These are phyloP conservation scores for Solanum tacnaense DNA, from an alignment of 257 asterid species.

Conservation along the genomic window DNA sequence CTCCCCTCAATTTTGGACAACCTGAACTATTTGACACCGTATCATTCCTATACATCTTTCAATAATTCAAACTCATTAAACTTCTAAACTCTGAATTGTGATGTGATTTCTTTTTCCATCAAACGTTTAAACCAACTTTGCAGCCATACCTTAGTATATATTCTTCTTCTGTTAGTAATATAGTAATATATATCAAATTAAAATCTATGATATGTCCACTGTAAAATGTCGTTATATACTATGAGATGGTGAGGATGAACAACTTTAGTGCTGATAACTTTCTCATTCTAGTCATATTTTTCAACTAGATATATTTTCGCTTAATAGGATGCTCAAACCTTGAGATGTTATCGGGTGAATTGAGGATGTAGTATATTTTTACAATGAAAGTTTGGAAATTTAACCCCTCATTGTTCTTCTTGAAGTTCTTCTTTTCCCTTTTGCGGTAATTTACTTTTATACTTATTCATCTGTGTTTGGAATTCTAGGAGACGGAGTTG, in stretches of 20 bases:
- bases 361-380: not conserved
- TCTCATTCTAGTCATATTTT: not conserved
- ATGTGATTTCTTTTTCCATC: not conserved
- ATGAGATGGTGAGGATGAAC: not conserved
- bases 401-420: not conserved
- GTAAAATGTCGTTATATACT: not conserved
- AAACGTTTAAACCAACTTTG: not conserved
- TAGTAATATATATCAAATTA: not conserved
- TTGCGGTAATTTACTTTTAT: not conserved
- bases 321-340: not conserved
- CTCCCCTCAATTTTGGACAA: not conserved
- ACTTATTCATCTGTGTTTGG: not conserved
- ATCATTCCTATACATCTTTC: not conserved
- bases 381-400: not conserved
- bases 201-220: not conserved
- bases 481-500: conserved; percentile 35
- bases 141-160: not conserved
- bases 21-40: not conserved
- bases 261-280: not conserved
- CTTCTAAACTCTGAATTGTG: not conserved
- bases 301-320: not conserved
- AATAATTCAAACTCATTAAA: not conserved
- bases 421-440: not conserved
- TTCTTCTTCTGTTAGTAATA: not conserved
- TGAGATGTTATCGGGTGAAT: not conserved